A percentile compares a stretch with the other conserved stretches of the same genome.
Evolutionary conservation across 306 rosid genomes (phyloP).

Genomic region (Fragaria iinumae): DNA sequence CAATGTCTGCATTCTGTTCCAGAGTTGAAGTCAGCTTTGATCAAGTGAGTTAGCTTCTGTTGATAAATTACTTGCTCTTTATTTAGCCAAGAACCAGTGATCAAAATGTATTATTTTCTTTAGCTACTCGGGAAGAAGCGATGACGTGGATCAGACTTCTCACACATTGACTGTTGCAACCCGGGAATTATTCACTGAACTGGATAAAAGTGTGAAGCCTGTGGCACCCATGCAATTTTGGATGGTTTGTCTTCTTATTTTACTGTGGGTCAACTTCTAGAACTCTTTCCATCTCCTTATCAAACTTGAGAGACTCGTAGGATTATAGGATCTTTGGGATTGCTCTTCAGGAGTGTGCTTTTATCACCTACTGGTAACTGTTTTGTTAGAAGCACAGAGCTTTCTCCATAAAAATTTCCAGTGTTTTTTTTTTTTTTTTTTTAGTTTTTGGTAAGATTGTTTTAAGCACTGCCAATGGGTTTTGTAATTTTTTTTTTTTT

Average conservation of each 20-base stretch:
- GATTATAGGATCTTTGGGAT: background rate
- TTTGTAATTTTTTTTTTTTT: too few species aligned
- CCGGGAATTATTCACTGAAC: conserved; percentile 81
- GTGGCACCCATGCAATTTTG: conserved; percentile 99
- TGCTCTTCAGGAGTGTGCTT: background rate
- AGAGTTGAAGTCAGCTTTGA: conserved; percentile 92
- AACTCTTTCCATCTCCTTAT: background rate
- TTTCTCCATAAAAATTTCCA: background rate
- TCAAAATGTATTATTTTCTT: conserved; percentile 7
- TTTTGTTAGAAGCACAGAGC: background rate
- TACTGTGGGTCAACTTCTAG: conserved; percentile 8
- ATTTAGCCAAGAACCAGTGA: conserved; percentile 16
- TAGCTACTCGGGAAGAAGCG: conserved; percentile 75
- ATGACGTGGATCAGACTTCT: conserved; percentile 91
- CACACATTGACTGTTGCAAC: conserved; percentile 88
- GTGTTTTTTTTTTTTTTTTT: background rate
- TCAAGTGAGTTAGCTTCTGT: conserved; percentile 50
- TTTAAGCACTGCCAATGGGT: background rate
- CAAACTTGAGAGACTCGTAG: conserved; percentile 9
- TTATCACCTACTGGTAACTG: background rate
- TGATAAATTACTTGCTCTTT: conserved; percentile 6
- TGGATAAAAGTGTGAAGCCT: conserved; percentile 87
- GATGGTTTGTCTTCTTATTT: conserved; percentile 62
- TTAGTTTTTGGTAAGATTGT: background rate
- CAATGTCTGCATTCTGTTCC: conserved; percentile 99